Evolutionary conservation across 2,329 filamentous ascomycete species (phyloP).

Genomic region (Raffaelea ambrosiae): DNA sequence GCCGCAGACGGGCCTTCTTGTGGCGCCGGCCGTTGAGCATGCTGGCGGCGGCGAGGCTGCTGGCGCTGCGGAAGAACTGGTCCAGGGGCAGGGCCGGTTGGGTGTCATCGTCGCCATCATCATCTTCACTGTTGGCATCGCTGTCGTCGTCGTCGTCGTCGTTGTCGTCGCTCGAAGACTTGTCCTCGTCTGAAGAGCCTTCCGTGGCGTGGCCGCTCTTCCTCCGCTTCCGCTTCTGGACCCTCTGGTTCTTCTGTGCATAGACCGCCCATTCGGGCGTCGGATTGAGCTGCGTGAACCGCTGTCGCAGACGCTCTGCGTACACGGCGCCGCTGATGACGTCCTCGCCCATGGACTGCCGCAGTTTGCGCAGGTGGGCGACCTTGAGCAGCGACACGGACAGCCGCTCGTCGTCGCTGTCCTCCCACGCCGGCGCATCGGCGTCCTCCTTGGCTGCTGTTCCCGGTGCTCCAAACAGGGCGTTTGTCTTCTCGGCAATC

Average conservation of each 20-base stretch:
- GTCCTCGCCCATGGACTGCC: constrained; percentile 75
- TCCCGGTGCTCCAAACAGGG: constrained; percentile 16
- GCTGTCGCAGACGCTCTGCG: constrained; percentile 65
- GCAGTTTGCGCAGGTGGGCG: constrained; percentile 71
- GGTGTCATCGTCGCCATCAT: constrained; percentile 41
- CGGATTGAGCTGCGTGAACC: constrained; percentile 57
- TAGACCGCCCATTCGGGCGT: constrained; percentile 52
- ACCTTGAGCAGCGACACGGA: constrained; percentile 72
- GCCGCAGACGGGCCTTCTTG: constrained; percentile 55
- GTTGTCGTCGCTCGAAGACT: neutral
- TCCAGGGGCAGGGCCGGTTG: constrained; percentile 67
- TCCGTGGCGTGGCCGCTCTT: constrained; percentile 31
- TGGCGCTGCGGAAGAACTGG: constrained; percentile 66
- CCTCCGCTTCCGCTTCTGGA: constrained; percentile 5
- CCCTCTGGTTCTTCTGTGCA: constrained; percentile 42
- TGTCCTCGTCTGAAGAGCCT: constrained; percentile 9
- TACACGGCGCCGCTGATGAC: constrained; percentile 83
- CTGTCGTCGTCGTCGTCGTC: constrained; percentile 9
- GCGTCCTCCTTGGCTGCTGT: constrained; percentile 26
- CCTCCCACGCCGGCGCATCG: constrained; percentile 66
- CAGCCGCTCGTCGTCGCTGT: constrained; percentile 90
- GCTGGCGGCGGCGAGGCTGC: constrained; percentile 48
- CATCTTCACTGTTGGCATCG: constrained; percentile 34
- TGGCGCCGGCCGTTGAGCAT: constrained; percentile 1
- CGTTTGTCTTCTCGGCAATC: constrained; percentile 16